Evolutionary conservation across 208 protist species (phyloP).

Genomic region (Leptomonas pyrrhocoris): DNA sequence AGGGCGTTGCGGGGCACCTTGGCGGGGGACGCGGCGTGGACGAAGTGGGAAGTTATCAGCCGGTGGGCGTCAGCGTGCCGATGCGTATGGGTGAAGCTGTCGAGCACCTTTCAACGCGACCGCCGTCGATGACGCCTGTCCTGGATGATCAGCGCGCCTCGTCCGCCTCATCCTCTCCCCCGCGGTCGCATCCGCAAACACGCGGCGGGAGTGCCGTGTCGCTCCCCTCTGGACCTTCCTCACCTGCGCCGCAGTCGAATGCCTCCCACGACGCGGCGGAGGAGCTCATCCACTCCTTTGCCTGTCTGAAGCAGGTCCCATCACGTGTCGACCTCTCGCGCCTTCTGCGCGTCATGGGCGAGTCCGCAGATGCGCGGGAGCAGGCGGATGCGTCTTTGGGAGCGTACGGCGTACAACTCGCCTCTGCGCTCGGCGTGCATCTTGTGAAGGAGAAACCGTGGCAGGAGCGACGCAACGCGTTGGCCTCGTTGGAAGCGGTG

Average conservation of each 20-base stretch:
- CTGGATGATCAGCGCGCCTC: too few relatives aligned
- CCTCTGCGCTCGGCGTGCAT: constrained; percentile 28
- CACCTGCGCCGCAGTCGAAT: background rate
- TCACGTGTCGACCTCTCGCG: constrained; percentile 22
- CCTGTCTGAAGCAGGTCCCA: background rate
- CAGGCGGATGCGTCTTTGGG: background rate
- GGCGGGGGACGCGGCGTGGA: constrained; percentile 4
- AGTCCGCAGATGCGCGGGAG: background rate
- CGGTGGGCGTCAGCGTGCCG: constrained; percentile 4
- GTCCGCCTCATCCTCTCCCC: background rate
- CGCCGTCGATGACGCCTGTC: background rate
- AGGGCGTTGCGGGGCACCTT: background rate
- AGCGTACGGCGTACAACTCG: constrained; percentile 23
- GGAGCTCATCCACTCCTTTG: constrained; percentile 11
- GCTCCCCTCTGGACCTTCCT: background rate
- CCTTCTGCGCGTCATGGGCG: background rate
- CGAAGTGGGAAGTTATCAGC: constrained; percentile 27
- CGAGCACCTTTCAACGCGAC: background rate
- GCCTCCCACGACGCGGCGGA: background rate
- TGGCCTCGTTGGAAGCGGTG: constrained; percentile 51
- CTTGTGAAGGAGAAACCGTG: constrained; percentile 40
- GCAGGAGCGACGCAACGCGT: constrained; percentile 59
- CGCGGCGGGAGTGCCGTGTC: too few relatives aligned
- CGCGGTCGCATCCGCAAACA: background rate
- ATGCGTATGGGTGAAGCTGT: background rate